Evolutionary conservation across 495 filamentous ascomycete species (phyloP).

Genomic region (Aspergillus mulundensis): DNA sequence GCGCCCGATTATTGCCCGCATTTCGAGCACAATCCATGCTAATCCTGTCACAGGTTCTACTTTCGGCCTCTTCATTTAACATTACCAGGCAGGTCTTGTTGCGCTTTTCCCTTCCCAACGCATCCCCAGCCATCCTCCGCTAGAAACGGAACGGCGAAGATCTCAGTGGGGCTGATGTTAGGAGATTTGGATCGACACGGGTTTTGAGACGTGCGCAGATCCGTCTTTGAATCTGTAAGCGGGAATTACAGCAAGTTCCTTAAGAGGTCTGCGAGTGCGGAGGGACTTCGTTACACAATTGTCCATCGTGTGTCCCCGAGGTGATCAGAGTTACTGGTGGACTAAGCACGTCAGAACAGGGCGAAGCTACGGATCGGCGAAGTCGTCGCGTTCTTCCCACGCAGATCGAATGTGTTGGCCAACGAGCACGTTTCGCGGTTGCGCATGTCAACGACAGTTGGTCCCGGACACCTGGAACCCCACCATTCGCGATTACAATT

Average conservation of each 20-base stretch:
- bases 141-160: background rate
- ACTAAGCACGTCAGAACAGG: background rate
- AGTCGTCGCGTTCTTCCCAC: background rate
- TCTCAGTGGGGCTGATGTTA: background rate
- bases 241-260: background rate
- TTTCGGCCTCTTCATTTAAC: background rate
- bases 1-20: background rate
- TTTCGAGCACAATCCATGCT: background rate
- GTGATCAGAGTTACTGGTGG: background rate
- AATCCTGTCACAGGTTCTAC: background rate
- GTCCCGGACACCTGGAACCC: background rate
- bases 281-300: background rate
- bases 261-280: background rate
- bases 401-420: background rate
- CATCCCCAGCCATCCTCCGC: background rate
- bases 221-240: background rate
- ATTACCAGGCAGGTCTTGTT: background rate
- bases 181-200: constrained; percentile 2
- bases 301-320: background rate
- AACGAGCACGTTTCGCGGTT: background rate
- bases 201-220: background rate
- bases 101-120: background rate
- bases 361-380: background rate
- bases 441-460: background rate
- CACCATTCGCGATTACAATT: background rate